phyloP scores from a whole-genome alignment of 1,284 basidiomycete species.

The Ustilago crameri region DNA sequence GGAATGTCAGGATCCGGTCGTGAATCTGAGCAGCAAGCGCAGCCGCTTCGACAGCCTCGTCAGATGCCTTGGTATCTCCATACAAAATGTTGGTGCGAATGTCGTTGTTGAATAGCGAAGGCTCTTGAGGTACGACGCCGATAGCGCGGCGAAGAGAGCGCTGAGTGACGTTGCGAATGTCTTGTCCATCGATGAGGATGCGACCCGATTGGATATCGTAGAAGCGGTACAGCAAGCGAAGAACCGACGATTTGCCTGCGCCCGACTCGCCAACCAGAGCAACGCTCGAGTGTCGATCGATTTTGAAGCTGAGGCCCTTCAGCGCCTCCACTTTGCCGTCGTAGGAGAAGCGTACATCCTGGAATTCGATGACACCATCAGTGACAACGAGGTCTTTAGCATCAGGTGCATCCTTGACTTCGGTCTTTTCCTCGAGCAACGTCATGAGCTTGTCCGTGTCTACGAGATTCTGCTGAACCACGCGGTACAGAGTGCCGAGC shows the following conservation, averaged over 20 bases:
- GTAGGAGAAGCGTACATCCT: slow-evolving; percentile 72
- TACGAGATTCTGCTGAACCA: slow-evolving; percentile 72
- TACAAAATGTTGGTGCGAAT: slow-evolving; percentile 71
- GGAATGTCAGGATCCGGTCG: slow-evolving; percentile 72
- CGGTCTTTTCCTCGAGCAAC: slow-evolving; percentile 71
- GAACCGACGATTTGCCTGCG: slow-evolving; percentile 82
- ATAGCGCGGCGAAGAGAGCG: slow-evolving; percentile 79
- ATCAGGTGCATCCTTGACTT: slow-evolving; percentile 81
- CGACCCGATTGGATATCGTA: slow-evolving; percentile 76
- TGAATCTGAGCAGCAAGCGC: slow-evolving; percentile 65
- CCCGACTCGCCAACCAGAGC: slow-evolving; percentile 73
- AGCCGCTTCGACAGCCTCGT: slow-evolving; percentile 60
- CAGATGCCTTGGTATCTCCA: slow-evolving; percentile 56
- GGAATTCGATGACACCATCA: slow-evolving; percentile 83
- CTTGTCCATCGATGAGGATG: slow-evolving; percentile 79
- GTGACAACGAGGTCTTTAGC: slow-evolving; percentile 80
- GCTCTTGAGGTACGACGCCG: slow-evolving; percentile 73
- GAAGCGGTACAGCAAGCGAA: slow-evolving; percentile 86
- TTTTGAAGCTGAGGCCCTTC: slow-evolving; percentile 82
- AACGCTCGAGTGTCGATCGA: slow-evolving; percentile 74
- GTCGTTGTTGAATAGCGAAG: slow-evolving; percentile 80
- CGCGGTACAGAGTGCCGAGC: slow-evolving; percentile 65
- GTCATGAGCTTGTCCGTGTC: slow-evolving; percentile 70
- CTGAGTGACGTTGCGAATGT: slow-evolving; percentile 86
- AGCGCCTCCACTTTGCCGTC: slow-evolving; percentile 80